Conservation (phyloP, 257 asterid genomes). For the Solanum appendiculatum region DNA sequence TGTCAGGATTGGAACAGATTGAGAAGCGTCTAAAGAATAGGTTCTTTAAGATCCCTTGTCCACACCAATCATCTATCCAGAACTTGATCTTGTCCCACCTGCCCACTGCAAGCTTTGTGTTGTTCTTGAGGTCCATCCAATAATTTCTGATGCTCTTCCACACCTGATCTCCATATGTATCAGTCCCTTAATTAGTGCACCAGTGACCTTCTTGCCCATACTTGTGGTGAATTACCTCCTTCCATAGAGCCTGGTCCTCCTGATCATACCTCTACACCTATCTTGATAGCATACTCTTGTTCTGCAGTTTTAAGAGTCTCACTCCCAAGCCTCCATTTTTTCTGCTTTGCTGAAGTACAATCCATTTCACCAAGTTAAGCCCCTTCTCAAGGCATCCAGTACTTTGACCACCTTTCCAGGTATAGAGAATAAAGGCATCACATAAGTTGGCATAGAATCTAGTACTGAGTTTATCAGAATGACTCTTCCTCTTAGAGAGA, state of each 20-base stretch:
- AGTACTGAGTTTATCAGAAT: neutral
- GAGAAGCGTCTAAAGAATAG: neutral
- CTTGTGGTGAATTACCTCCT: neutral
- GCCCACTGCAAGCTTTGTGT: neutral
- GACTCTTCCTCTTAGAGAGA: neutral
- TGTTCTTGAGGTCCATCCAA: neutral
- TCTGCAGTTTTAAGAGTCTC: neutral
- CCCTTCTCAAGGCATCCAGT: neutral
- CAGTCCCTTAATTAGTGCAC: neutral
- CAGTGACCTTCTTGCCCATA: neutral
- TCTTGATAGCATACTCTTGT: neutral
- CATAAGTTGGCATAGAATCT: neutral
- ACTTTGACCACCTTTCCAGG: neutral
- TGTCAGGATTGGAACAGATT: neutral
- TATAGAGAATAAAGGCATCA: neutral
- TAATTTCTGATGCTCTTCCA: neutral
- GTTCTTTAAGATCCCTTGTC: neutral
- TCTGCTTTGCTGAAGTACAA: neutral
- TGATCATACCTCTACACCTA: neutral
- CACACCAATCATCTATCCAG: neutral
- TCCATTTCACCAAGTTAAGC: neutral
- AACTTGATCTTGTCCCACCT: neutral
- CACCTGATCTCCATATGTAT: neutral
- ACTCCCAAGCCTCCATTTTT: neutral
- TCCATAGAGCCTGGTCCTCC: neutral